Evolutionary conservation across 148 eudicot genomes (phyloP).

Genomic region (Rhododendron williamsianum): DNA sequence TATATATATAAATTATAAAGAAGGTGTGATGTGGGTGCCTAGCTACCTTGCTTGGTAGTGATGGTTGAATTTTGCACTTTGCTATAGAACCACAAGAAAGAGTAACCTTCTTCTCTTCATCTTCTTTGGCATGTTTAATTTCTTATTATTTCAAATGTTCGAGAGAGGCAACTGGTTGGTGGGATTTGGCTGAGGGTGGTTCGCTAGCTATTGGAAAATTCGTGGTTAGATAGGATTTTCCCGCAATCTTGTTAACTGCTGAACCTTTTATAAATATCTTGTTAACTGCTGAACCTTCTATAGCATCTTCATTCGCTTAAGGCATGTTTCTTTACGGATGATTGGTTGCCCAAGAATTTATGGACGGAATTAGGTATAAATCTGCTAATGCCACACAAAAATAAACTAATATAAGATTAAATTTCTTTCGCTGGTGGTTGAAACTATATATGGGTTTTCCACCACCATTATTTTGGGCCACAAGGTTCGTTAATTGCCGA

Average conservation of each 20-base stretch:
- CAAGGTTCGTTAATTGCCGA: too few relatives aligned
- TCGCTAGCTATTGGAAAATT: slow-evolving; percentile 4
- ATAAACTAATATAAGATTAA: too few relatives aligned
- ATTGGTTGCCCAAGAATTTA: too few relatives aligned
- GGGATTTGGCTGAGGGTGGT: slow-evolving; percentile 4
- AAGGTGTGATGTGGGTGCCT: neutral
- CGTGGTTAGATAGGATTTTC: neutral
- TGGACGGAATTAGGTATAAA: too few relatives aligned
- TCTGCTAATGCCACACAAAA: too few relatives aligned
- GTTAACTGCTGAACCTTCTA: too few relatives aligned
- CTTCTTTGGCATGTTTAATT: neutral
- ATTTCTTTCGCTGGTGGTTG: too few relatives aligned
- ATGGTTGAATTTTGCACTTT: neutral
- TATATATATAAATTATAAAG: neutral
- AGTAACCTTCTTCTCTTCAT: neutral
- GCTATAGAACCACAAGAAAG: neutral
- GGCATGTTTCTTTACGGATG: too few relatives aligned
- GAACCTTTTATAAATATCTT: too few relatives aligned
- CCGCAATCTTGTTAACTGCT: neutral
- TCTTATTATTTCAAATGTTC: neutral
- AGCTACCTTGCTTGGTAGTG: neutral
- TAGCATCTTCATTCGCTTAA: too few relatives aligned
- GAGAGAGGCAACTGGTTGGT: slow-evolving; percentile 9
- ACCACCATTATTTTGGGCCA: too few relatives aligned
- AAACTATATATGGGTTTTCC: too few relatives aligned